Conservation (phyloP, 2,329 filamentous ascomycete genomes). For the Dryadomyces quercivorus region DNA sequence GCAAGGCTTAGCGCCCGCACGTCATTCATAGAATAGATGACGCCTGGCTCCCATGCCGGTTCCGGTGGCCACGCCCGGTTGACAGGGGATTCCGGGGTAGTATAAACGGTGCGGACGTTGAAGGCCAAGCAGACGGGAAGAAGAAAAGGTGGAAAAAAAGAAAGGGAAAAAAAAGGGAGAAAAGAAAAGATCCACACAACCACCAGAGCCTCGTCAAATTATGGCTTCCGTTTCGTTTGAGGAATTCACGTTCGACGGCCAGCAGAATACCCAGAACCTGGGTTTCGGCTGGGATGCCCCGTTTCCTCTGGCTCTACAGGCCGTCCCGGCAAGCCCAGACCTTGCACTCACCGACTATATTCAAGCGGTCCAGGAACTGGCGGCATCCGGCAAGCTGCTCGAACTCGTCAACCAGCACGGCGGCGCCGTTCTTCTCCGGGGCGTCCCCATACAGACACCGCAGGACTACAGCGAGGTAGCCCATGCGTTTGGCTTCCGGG, state of each 20-base stretch:
- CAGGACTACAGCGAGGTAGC: slow-evolving; percentile 16
- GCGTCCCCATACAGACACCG: slow-evolving; percentile 11
- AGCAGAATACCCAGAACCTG: neutral
- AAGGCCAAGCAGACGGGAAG: too few relatives aligned
- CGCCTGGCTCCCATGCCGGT: neutral
- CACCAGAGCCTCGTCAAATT: neutral
- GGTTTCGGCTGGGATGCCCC: neutral
- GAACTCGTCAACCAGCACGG: slow-evolving; percentile 10
- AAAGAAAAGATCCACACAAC: too few relatives aligned
- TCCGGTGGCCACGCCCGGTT: too few relatives aligned
- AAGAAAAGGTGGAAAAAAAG: neutral
- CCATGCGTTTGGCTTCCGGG: slow-evolving; percentile 16
- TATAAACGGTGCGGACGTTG: too few relatives aligned
- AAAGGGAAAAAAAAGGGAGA: neutral
- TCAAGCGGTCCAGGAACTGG: neutral
- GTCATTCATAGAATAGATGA: neutral
- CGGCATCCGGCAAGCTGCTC: neutral
- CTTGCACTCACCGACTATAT: neutral
- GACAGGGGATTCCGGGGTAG: too few relatives aligned
- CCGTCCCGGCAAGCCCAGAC: too few relatives aligned
- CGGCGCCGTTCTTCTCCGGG: slow-evolving; percentile 14
- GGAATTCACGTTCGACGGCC: slow-evolving; percentile 3
- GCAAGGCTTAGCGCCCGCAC: neutral
- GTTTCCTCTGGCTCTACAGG: neutral
- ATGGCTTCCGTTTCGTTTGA: neutral